Evolutionary conservation across 177 flowering plant species (phyloP).

Genomic region (Vitis hybrid): DNA sequence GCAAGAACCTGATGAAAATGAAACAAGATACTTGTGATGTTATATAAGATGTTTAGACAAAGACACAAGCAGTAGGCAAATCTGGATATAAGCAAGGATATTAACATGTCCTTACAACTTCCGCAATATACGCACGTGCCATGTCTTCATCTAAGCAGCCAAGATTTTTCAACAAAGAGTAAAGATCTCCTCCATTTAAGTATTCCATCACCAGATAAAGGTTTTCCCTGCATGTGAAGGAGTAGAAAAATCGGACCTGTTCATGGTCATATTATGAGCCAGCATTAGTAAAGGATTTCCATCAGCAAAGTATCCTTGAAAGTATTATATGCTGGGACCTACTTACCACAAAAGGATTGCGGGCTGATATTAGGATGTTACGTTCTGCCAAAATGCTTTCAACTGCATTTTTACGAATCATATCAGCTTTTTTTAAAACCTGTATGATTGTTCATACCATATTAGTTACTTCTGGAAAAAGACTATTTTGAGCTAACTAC

Average conservation of each 20-base stretch:
- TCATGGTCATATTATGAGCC: slow-evolving; percentile 21
- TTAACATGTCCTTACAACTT: slow-evolving; percentile 64
- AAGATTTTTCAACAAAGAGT: slow-evolving; percentile 61
- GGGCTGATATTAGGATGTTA: slow-evolving; percentile 79
- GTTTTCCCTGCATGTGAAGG: slow-evolving; percentile 85
- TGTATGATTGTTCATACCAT: slow-evolving; percentile 20
- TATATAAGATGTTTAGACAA: slow-evolving; percentile 8
- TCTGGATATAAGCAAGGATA: slow-evolving; percentile 4
- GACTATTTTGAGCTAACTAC: not conserved
- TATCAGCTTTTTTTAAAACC: slow-evolving; percentile 93
- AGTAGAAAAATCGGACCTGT: slow-evolving; percentile 79
- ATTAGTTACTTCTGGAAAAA: slow-evolving; percentile 3
- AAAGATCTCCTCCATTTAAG: slow-evolving; percentile 83
- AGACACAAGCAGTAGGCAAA: slow-evolving; percentile 2
- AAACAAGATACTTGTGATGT: slow-evolving; percentile 7
- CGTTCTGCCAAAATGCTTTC: slow-evolving; percentile 98
- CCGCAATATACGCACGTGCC: slow-evolving; percentile 75
- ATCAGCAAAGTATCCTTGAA: not conserved
- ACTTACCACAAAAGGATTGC: slow-evolving; percentile 98
- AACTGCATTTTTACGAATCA: slow-evolving; percentile 95
- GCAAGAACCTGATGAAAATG: slow-evolving; percentile 79
- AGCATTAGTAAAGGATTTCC: slow-evolving; percentile 21
- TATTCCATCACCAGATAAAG: slow-evolving; percentile 90
- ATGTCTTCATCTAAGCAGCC: slow-evolving; percentile 82
- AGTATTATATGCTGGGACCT: slow-evolving; percentile 5